Conservation (phyloP, 352 stramenopile species). For the Pythium oligandrum region DNA sequence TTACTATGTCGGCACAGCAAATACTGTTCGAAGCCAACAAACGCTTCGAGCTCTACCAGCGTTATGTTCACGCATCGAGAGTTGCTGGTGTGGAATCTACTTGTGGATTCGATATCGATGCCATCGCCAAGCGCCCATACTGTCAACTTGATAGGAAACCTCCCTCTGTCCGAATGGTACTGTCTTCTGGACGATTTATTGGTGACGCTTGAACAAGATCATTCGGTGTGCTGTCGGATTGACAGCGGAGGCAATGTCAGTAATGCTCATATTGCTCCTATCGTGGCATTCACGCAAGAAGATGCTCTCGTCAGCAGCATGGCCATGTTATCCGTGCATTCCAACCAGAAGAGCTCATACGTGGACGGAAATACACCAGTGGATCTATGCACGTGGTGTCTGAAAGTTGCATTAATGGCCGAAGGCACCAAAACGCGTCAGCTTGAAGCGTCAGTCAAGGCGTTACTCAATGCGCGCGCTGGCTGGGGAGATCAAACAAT, state of each 20-base stretch:
- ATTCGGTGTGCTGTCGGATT: too few relatives aligned
- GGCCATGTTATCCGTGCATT: slow-evolving; percentile 1
- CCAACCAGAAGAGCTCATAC: not conserved
- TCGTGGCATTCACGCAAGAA: too few relatives aligned
- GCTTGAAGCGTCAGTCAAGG: slow-evolving; percentile 7
- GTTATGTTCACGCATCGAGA: slow-evolving; percentile 5
- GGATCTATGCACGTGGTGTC: slow-evolving; percentile 6
- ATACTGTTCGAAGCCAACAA: slow-evolving; percentile 8
- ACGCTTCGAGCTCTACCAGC: too few relatives aligned
- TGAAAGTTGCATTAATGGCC: not conserved
- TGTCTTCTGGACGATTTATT: slow-evolving; percentile 12
- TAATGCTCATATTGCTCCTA: too few relatives aligned
- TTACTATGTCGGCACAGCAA: slow-evolving; percentile 15
- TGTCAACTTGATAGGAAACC: too few relatives aligned
- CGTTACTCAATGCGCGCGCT: slow-evolving; percentile 1
- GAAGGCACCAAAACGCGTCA: not conserved
- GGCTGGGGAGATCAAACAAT: slow-evolving; percentile 27
- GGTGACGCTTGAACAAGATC: not conserved
- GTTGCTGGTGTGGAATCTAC: slow-evolving; percentile 10
- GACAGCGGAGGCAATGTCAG: too few relatives aligned
- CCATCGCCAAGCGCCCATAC: too few relatives aligned
- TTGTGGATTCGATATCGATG: not conserved
- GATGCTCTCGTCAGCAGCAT: not conserved
- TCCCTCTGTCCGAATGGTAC: slow-evolving; percentile 5
- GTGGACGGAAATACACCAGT: too few relatives aligned